phyloP scores from a whole-genome alignment of 352 stramenopile genomes.

The Chrysophaeum taylorii region DNA sequence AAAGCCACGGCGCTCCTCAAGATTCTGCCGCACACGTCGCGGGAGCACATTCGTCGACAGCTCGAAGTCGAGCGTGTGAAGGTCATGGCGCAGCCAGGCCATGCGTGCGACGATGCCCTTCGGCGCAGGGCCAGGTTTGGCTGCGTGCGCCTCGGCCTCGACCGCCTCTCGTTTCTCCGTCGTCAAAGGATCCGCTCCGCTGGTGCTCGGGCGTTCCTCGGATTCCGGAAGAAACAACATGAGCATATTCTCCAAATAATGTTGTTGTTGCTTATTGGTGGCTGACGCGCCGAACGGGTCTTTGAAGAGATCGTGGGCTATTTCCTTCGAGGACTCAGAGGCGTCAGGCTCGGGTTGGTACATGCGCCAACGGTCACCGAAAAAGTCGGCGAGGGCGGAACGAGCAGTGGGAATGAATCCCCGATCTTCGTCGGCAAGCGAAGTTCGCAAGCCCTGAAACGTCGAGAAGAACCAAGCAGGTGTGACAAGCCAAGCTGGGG shows the following conservation, averaged over 20 bases:
- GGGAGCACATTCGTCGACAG: neutral
- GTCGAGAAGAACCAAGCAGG: neutral
- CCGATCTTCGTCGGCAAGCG: neutral
- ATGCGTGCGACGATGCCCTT: neutral
- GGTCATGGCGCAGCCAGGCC: neutral
- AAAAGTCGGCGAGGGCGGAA: neutral
- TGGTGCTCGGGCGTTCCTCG: neutral
- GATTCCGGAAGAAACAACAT: neutral
- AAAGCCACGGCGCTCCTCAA: neutral
- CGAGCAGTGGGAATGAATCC: neutral
- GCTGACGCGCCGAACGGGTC: neutral
- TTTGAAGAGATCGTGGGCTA: neutral
- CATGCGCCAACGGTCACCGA: neutral
- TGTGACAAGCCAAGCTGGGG: neutral
- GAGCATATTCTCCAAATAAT: neutral
- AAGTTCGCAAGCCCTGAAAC: neutral
- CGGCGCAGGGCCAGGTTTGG: neutral
- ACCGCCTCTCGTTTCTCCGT: neutral
- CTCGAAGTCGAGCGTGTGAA: neutral
- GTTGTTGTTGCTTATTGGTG: neutral
- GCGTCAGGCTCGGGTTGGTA: neutral
- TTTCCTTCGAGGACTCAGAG: neutral
- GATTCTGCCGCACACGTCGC: neutral
- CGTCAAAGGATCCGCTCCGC: neutral
- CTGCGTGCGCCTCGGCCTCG: neutral